These are phyloP conservation scores for Porcisia hertigi DNA, from an alignment of 208 protist genomes.

Conservation along the genomic window DNA sequence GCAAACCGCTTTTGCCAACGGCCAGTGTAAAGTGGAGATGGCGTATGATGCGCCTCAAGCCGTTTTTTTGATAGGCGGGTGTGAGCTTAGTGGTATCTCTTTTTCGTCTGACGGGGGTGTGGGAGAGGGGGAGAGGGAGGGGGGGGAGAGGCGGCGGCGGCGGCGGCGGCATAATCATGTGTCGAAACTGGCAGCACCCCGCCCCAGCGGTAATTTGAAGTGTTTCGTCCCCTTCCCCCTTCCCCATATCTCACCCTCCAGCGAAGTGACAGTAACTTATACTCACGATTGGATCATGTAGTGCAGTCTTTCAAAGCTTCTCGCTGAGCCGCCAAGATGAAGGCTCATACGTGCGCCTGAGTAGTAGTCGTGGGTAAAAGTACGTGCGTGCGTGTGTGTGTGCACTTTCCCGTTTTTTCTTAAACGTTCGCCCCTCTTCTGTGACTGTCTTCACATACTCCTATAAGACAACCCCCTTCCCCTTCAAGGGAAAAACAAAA, in stretches of 20 bases:
- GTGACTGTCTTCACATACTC: not conserved
- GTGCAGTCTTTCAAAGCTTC: not conserved
- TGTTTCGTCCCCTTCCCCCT: not conserved
- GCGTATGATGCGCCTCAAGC: conserved; percentile 66
- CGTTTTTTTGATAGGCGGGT: conserved; percentile 23
- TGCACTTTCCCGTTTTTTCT: not conserved
- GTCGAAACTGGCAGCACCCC: not conserved
- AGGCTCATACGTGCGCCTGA: not conserved
- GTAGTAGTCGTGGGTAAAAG: not conserved
- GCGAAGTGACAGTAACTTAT: not conserved
- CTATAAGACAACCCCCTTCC: not conserved
- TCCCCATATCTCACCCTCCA: not conserved
- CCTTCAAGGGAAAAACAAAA: not conserved
- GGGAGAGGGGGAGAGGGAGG: not conserved
- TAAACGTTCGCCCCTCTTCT: not conserved
- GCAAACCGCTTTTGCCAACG: conserved; percentile 57
- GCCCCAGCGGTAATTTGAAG: not conserved
- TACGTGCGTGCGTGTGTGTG: not conserved
- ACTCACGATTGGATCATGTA: not conserved
- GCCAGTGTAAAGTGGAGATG: conserved; percentile 39
- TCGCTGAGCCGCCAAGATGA: not conserved
- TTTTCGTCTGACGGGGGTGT: not conserved
- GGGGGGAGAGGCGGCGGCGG: too few species aligned
- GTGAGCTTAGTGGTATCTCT: not conserved
- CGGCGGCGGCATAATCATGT: too few species aligned